Evolutionary conservation across 1,139 yeast species (phyloP).

Genomic region (Sugiyamaella xylanicola): DNA sequence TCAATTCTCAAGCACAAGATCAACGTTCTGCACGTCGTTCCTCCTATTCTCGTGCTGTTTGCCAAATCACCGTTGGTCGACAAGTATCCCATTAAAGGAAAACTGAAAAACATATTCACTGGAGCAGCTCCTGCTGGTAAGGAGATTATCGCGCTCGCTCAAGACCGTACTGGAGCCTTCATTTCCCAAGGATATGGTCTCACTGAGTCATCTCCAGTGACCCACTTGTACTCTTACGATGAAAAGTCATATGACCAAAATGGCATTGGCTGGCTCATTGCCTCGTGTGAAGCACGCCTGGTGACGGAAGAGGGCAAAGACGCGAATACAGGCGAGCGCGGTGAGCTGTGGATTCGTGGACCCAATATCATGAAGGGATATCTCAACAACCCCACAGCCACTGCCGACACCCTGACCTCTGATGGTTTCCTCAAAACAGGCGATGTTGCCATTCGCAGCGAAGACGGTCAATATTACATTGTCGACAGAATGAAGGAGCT

Average conservation of each 20-base stretch:
- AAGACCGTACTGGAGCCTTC: conserved; percentile 28
- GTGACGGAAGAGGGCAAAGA: conserved; percentile 50
- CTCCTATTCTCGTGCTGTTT: conserved; percentile 44
- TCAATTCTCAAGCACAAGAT: conserved; percentile 37
- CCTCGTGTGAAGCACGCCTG: conserved; percentile 51
- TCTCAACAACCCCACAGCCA: conserved; percentile 57
- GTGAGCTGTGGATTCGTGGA: conserved; percentile 70
- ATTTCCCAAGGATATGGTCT: conserved; percentile 73
- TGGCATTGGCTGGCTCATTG: conserved; percentile 52
- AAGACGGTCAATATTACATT: conserved; percentile 58
- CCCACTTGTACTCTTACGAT: conserved; percentile 31
- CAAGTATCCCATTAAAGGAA: conserved; percentile 35
- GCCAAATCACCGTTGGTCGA: conserved; percentile 44
- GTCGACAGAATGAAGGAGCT: conserved; percentile 80
- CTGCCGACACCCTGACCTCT: conserved; percentile 52
- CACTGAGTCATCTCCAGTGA: conserved; percentile 50
- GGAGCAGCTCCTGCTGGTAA: conserved; percentile 47
- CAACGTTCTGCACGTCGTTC: conserved; percentile 40
- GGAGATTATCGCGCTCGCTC: conserved; percentile 35
- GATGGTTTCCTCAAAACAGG: conserved; percentile 84
- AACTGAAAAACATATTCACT: conserved; percentile 33
- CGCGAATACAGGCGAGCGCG: conserved; percentile 48
- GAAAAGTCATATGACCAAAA: conserved; percentile 29
- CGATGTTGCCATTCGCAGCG: conserved; percentile 63
- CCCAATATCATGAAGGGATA: conserved; percentile 68